Base-by-base conservation (phyloP, 805 yeast genomes). In the Spathaspora passalidarum region DNA sequence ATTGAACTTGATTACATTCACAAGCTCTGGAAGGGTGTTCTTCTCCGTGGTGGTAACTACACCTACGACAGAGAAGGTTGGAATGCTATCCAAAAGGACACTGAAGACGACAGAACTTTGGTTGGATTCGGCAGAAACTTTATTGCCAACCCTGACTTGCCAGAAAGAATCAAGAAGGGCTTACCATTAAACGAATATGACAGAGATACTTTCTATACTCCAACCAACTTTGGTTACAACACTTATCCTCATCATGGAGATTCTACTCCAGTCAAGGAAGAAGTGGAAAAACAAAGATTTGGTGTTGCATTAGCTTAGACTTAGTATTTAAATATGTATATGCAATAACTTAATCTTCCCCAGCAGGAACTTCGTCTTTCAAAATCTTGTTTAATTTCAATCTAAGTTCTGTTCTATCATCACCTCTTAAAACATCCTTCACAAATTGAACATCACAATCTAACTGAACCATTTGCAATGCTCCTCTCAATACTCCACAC, bases 311-410 rank as follows among this genome's bases (percentile, higher is more conserved):
- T 44, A 36, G 47, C 47, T 29, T 44, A 39, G 16, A 3, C n/a
- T 20, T 10, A 7, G n/a, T 26, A 26, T 14, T 29, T 29, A n/a
- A n/a, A n/a, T n/a, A n/a, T 26, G 13, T 26, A 10, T 25, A 25
- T 25, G 13, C 29, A 25, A 10, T 25, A 25, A 25, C 17, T 20
- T 63, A 85, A 52, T 91, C 97, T 64, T 94, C 98, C 19, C 98
- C 99, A 5, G 96, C 95, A 11, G 99, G 99, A 38, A 94, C 85
- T 68, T 94, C 99, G 61, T 94, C 99, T 59, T 86, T 89, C 54
- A 92, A 69, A 2, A 89, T 78, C 56, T 77, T 83, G 40, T 82
- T 70, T 52, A 94, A 70, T 56, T 81, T 82, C 39, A 94, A 79
- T 49, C 85, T 76, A 45, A 94, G 68, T 59, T 90, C 97, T 0